Percentiles rank a stretch among this genome's conserved stretches.
These are phyloP conservation scores for Mycosphaerella sp. DNA, from an alignment of 2,329 filamentous ascomycete species.

Conservation along the genomic window DNA sequence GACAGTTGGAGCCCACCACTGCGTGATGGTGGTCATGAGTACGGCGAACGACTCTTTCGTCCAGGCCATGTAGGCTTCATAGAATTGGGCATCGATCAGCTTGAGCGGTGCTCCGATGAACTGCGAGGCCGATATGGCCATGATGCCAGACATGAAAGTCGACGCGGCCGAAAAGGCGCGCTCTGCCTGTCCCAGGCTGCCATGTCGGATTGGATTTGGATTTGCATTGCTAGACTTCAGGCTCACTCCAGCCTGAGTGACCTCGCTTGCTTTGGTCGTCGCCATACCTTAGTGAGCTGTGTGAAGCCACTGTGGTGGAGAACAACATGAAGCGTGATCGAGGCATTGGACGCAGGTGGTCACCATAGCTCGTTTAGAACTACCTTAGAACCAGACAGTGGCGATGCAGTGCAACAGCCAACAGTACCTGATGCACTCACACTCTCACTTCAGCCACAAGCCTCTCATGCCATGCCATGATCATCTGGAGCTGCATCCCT, in stretches of 20 bases:
- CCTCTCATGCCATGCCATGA: neutral
- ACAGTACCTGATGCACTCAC: too few relatives aligned
- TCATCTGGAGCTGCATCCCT: slow-evolving; percentile 7
- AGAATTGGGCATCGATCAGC: slow-evolving; percentile 66
- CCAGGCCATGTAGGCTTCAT: slow-evolving; percentile 79
- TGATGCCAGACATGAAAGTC: slow-evolving; percentile 46
- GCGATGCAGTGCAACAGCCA: slow-evolving; percentile 6
- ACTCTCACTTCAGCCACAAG: slow-evolving; percentile 9
- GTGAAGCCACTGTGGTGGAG: neutral
- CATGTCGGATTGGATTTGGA: slow-evolving; percentile 39
- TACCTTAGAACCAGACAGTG: neutral
- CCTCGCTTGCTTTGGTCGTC: slow-evolving; percentile 5
- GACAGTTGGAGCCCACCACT: slow-evolving; percentile 80
- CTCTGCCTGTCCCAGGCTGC: slow-evolving; percentile 45
- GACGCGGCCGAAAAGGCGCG: slow-evolving; percentile 46
- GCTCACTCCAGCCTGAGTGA: slow-evolving; percentile 37
- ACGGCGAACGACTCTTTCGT: slow-evolving; percentile 81
- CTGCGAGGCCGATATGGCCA: slow-evolving; percentile 60
- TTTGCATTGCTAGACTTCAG: slow-evolving; percentile 39
- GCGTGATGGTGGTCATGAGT: slow-evolving; percentile 69
- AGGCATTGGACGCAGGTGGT: neutral
- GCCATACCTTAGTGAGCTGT: slow-evolving; percentile 4
- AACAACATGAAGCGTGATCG: too few relatives aligned
- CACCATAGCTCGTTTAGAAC: too few relatives aligned
- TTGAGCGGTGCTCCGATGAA: slow-evolving; percentile 72